phyloP scores from a whole-genome alignment of 2,329 filamentous ascomycete genomes.

The Stachybotrys chartarum region DNA sequence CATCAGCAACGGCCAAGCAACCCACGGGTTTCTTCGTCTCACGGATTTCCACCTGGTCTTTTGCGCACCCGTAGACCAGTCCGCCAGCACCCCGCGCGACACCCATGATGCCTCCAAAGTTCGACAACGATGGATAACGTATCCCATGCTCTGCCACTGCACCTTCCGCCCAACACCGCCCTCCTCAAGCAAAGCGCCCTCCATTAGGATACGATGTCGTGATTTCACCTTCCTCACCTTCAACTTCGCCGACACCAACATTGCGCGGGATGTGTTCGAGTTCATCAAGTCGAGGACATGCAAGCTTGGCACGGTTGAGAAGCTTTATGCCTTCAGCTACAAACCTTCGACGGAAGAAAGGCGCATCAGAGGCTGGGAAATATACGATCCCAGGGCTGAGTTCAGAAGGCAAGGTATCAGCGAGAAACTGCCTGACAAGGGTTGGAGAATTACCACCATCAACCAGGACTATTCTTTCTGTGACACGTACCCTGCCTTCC shows the following conservation, averaged over 20 bases:
- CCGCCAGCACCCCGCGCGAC: slow-evolving; percentile 11
- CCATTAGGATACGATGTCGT: slow-evolving; percentile 80
- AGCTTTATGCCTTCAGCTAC: slow-evolving; percentile 86
- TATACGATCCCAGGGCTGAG: slow-evolving; percentile 82
- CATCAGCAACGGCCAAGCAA: slow-evolving; percentile 50
- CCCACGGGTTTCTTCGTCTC: slow-evolving; percentile 50
- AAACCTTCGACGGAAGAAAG: slow-evolving; percentile 67
- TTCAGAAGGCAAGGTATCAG: slow-evolving; percentile 84
- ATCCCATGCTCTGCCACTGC: slow-evolving; percentile 82
- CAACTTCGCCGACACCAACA: slow-evolving; percentile 68
- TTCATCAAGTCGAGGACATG: slow-evolving; percentile 76
- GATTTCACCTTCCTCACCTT: slow-evolving; percentile 94
- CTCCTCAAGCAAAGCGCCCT: slow-evolving; percentile 63
- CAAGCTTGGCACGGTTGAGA: slow-evolving; percentile 75
- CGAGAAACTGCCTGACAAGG: slow-evolving; percentile 66
- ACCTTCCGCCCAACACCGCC: slow-evolving; percentile 67
- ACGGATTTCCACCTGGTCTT: slow-evolving; percentile 57
- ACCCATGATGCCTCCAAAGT: slow-evolving; percentile 19
- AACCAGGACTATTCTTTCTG: slow-evolving; percentile 89
- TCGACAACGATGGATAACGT: slow-evolving; percentile 86
- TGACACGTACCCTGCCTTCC: slow-evolving; percentile 79
- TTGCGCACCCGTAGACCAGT: slow-evolving; percentile 32
- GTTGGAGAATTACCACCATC: slow-evolving; percentile 86
- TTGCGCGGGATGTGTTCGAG: slow-evolving; percentile 80
- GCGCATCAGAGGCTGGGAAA: slow-evolving; percentile 68